Evolutionary conservation across 2,329 filamentous ascomycete genomes (phyloP), one percentile per base, ranked within the genome.

Genomic region (Pseudopithomyces maydicus): DNA sequence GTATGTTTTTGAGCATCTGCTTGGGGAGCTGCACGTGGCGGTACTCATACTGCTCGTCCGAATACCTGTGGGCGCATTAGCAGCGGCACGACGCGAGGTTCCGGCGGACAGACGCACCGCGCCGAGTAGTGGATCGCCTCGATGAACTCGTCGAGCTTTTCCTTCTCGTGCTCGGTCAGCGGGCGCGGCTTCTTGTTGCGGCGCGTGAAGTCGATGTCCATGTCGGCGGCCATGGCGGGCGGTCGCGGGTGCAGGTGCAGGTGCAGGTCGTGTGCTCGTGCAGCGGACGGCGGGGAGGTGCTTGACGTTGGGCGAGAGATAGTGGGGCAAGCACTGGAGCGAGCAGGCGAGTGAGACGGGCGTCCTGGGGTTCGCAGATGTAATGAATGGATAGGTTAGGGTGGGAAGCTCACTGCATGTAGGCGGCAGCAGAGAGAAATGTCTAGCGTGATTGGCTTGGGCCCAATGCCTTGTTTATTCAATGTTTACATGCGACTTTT

Each of bases 1-100:
- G 95, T 67, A 99, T 98, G 39, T 87, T 90, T 80, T 98, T 98
- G 63, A 99, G 88, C 95, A 99, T 99, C 67, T 92, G 89, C 80
- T 99, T 99, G 42, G 95, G 95, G 29, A 99, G 87, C 78, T 97
- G 93, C 56, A 99, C 95, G 78, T 99, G 95, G 64, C 95, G 91
- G 80, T 99, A 99, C 80, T 99, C 95, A 78, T 88, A 97, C 77
- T 95, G 87, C 78, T 86, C 88, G 73, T 99, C 95, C 26, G 89
- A 93, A 77, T 99, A 99, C 77, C 95, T 98, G 74, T 33, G 49
- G 20, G 38, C 43, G n/a, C 23, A 11, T 70, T 61, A 72, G 64
- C 61, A 52, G 52, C 42, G 41, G 47, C 29, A 23, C 49, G 42
- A 33, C 11, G 63, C 66, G 65, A 42, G 55, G 43, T 32, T 44